These are phyloP conservation scores for Schizopora paradoxa DNA, from an alignment of 1,284 basidiomycete genomes.

Conservation along the genomic window DNA sequence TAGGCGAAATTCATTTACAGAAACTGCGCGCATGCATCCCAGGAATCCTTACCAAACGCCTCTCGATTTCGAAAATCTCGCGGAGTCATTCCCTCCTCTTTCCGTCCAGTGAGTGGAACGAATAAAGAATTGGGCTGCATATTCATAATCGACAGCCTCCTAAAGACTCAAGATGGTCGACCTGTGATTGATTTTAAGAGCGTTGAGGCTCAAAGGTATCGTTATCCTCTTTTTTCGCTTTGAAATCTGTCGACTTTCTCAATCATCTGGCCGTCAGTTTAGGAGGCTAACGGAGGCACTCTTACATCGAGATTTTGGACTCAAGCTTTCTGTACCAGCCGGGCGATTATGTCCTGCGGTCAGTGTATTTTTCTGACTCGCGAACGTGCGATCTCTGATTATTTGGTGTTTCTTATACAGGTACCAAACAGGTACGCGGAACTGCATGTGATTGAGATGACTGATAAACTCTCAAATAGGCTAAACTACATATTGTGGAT, in stretches of 20 bases:
- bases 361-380: conserved; percentile 22
- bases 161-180: conserved; percentile 29
- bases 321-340: conserved; percentile 57
- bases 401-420: conserved; percentile 67
- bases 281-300: conserved; percentile 76
- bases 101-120: conserved; percentile 48
- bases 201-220: conserved; percentile 62
- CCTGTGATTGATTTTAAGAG: conserved; percentile 70
- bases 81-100: conserved; percentile 53
- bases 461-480: conserved; percentile 32
- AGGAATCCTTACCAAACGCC: conserved; percentile 52
- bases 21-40: conserved; percentile 67
- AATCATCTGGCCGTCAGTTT: conserved; percentile 2
- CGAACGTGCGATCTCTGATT: neutral
- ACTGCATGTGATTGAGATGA: neutral
- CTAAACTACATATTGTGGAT: conserved; percentile 76
- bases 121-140: conserved; percentile 1
- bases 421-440: neutral
- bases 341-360: conserved; percentile 86
- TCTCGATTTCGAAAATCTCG: conserved; percentile 63
- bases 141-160: conserved; percentile 31
- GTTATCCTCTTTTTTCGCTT: neutral
- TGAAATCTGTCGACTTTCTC: neutral
- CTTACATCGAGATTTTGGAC: conserved; percentile 66
- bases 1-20: no score